Evolutionary conservation across 176 grass and related monocot genomes (phyloP).

Genomic region (Musa troglodytarum): DNA sequence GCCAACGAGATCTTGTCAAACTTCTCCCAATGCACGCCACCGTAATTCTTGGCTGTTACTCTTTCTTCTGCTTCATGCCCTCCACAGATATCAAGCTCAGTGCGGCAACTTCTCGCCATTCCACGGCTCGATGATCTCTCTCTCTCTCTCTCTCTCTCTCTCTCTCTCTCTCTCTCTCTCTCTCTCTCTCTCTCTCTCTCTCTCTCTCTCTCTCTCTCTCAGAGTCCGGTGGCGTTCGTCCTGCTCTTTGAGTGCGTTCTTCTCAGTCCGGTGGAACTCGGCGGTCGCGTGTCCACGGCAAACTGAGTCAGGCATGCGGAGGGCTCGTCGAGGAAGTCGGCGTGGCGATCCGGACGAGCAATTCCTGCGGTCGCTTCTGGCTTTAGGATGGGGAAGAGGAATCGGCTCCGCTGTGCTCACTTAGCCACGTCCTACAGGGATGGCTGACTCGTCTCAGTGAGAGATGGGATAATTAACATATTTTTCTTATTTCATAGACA

Average conservation of each 20-base stretch:
- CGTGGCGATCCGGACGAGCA: conserved; percentile 64
- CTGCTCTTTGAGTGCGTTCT: conserved; percentile 70
- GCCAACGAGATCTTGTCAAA: too few species aligned
- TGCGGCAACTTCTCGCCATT: conserved; percentile 63
- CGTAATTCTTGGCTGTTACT: too few species aligned
- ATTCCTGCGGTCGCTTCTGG: conserved; percentile 55
- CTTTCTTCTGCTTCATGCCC: conserved; percentile 42
- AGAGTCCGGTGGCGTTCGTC: conserved; percentile 21
- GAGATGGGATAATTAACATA: too few species aligned
- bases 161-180: too few species aligned
- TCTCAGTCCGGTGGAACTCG: conserved; percentile 61
- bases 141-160: too few species aligned
- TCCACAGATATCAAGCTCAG: conserved; percentile 74
- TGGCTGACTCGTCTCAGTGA: background rate
- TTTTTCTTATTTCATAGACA: too few species aligned
- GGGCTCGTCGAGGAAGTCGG: conserved; percentile 62
- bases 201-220: too few species aligned
- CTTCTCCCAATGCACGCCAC: too few species aligned
- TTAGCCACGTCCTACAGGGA: background rate
- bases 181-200: too few species aligned
- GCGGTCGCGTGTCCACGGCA: conserved; percentile 46
- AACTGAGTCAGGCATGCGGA: conserved; percentile 69
- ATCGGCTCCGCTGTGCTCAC: background rate
- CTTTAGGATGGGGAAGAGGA: conserved; percentile 16
- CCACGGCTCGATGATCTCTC: conserved; percentile 17